phyloP scores from a whole-genome alignment of 768 basidiomycete species.

The Dioszegia crocea region DNA sequence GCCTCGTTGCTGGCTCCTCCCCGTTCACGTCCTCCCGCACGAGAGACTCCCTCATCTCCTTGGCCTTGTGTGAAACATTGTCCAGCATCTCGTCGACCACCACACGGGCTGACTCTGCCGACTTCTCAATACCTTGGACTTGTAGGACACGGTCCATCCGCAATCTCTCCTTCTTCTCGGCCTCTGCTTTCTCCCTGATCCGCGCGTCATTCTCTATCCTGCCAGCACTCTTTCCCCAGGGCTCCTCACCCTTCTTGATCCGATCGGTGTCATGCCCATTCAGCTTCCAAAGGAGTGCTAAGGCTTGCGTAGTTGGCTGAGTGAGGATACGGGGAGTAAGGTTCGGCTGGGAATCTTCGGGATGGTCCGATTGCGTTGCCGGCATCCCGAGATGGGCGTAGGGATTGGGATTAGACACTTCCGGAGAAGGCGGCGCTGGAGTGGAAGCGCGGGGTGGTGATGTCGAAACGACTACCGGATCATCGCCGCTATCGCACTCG shows the following conservation, averaged over 20 bases:
- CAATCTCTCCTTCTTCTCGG: neutral
- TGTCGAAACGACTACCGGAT: neutral
- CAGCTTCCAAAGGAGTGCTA: neutral
- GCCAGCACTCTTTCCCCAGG: conserved; percentile 4
- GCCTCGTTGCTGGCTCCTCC: neutral
- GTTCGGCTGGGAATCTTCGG: neutral
- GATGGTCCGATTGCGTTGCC: neutral
- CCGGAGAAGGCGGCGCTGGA: neutral
- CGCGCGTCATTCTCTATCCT: neutral
- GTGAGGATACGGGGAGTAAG: neutral
- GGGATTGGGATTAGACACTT: neutral
- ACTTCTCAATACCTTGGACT: neutral
- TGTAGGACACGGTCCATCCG: neutral
- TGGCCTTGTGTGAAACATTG: no score
- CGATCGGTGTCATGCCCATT: neutral
- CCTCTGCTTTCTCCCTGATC: neutral
- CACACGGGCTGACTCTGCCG: no score
- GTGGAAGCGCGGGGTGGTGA: neutral
- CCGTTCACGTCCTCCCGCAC: neutral
- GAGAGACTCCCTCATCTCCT: no score
- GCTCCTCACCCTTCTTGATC: neutral
- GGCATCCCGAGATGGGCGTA: neutral
- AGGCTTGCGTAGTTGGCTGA: neutral
- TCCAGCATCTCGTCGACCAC: no score
- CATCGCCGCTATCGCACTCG: neutral